Evolutionary conservation across 768 basidiomycete species (phyloP).

Genomic region (Termitomyces sp.): DNA sequence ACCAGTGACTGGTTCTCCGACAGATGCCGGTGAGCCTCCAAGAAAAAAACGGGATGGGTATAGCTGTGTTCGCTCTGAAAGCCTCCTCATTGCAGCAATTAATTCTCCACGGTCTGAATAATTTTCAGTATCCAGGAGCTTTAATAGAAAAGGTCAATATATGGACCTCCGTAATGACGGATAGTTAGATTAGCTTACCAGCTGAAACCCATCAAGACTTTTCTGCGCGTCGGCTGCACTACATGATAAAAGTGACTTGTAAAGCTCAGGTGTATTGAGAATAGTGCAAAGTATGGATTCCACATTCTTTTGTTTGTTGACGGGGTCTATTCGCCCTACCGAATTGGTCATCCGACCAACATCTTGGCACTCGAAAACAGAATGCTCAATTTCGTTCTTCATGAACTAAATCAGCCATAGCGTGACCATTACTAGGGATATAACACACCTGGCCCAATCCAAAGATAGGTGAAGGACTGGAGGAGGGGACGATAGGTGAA

Average conservation of each 20-base stretch:
- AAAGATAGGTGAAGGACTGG: too few species aligned
- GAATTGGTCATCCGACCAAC: too few species aligned
- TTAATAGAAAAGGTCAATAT: neutral
- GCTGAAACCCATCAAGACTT: slow-evolving; percentile 4
- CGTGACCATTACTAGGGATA: too few species aligned
- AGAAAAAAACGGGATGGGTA: neutral
- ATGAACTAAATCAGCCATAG: too few species aligned
- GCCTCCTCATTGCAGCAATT: slow-evolving; percentile 5
- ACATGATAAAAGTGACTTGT: neutral
- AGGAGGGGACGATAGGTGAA: neutral
- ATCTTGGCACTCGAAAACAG: too few species aligned
- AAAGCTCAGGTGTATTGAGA: neutral
- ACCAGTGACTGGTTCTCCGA: too few species aligned
- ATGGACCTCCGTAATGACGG: neutral
- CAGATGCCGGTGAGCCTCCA: too few species aligned
- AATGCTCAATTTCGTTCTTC: too few species aligned
- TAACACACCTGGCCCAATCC: too few species aligned
- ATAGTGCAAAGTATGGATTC: neutral
- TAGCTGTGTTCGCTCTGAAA: neutral
- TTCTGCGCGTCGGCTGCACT: neutral
- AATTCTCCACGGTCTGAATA: neutral
- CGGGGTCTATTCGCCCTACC: too few species aligned
- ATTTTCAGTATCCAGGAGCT: neutral
- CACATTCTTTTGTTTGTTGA: too few species aligned
- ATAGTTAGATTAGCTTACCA: neutral